phyloP scores from a whole-genome alignment of 139 green algal species.

The Chlamydomonas sp. region DNA sequence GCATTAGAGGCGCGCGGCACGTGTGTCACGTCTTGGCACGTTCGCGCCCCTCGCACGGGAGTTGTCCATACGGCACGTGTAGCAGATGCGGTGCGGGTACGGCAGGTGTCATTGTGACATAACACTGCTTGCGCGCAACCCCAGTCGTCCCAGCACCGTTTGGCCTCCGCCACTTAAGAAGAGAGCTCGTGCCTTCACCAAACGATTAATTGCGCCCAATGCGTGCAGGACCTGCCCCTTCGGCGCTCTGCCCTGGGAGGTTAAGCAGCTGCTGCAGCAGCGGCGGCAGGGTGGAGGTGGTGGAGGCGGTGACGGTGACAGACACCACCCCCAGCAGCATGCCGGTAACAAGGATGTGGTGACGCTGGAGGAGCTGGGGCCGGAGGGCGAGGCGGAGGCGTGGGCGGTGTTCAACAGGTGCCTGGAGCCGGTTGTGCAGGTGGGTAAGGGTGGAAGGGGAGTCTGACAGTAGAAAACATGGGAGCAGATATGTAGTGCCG shows the following conservation, averaged over 20 bases:
- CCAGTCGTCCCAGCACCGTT: background rate
- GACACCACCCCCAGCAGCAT: background rate
- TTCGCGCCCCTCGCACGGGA: too few species aligned
- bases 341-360: background rate
- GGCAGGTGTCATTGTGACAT: background rate
- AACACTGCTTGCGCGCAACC: background rate
- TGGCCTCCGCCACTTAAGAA: background rate
- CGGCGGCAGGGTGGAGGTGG: background rate
- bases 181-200: background rate
- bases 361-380: conserved; percentile 27
- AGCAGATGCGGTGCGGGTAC: background rate
- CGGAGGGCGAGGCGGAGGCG: conserved; percentile 6
- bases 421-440: conserved; percentile 23
- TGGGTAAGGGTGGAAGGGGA: background rate
- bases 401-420: conserved; percentile 49
- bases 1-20: too few species aligned
- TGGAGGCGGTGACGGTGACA: background rate
- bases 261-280: background rate
- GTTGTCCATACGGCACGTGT: background rate
- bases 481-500: conserved; percentile 1
- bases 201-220: background rate
- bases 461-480: background rate
- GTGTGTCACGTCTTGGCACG: too few species aligned
- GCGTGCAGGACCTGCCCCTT: background rate
- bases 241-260: background rate